Evolutionary conservation across 106 monocot genomes (phyloP).

Genomic region (Ottelia alismoides): DNA sequence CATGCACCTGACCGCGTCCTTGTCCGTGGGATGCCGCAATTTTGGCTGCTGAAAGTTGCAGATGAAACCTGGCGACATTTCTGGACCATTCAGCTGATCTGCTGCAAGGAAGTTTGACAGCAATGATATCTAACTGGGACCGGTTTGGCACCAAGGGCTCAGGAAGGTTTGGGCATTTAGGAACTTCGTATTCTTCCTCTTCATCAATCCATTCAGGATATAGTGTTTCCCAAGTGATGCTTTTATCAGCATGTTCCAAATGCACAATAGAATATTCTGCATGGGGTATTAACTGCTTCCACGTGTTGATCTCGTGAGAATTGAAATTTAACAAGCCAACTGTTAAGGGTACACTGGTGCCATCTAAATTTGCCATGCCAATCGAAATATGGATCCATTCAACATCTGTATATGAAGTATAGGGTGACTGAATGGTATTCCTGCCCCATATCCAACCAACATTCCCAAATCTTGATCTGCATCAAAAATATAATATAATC

Average conservation of each 20-base stretch:
- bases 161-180: conserved; percentile 57
- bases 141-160: conserved; percentile 24
- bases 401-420: conserved; percentile 33
- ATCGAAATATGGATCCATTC: conserved; percentile 50
- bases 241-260: conserved; percentile 24
- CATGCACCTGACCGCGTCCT: conserved; percentile 21
- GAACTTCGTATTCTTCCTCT: conserved; percentile 62
- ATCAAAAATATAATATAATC: no score
- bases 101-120: conserved; percentile 84
- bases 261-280: conserved; percentile 18
- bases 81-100: conserved; percentile 49
- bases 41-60: conserved; percentile 71
- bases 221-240: conserved; percentile 61
- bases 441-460: conserved; percentile 60
- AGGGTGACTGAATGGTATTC: conserved; percentile 26
- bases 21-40: conserved; percentile 27
- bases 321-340: conserved; percentile 78
- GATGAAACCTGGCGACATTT: conserved; percentile 68
- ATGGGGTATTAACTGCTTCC: conserved; percentile 38
- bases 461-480: conserved; percentile 33
- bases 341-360: conserved; percentile 12
- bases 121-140: conserved; percentile 38
- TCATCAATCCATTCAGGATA: conserved; percentile 99
- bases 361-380: conserved; percentile 14
- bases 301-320: conserved; percentile 44